These are phyloP conservation scores for Paecilomyces formosus DNA, from an alignment of 2,329 filamentous ascomycete species.

Conservation along the genomic window DNA sequence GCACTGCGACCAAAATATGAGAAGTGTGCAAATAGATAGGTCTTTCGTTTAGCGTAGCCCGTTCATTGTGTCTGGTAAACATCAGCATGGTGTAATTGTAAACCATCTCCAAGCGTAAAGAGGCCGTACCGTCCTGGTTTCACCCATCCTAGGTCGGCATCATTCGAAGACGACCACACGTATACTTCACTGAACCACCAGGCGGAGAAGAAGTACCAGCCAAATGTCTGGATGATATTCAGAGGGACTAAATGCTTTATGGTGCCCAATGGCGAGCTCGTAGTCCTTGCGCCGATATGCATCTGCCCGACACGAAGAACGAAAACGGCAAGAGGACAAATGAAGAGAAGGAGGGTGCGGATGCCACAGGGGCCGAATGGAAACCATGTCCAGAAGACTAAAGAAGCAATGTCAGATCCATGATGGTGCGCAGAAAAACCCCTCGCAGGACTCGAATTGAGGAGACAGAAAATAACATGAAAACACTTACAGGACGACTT, in stretches of 20 bases:
- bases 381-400: slow-evolving; percentile 81
- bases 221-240: slow-evolving; percentile 60
- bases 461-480: neutral
- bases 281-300: slow-evolving; percentile 66
- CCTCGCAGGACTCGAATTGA: neutral
- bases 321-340: slow-evolving; percentile 69
- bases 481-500: slow-evolving; percentile 59
- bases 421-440: neutral
- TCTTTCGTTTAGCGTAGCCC: slow-evolving; percentile 74
- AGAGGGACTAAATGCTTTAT: slow-evolving; percentile 52
- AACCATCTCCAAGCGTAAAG: neutral
- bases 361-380: slow-evolving; percentile 69
- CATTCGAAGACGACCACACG: slow-evolving; percentile 59
- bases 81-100: slow-evolving; percentile 3
- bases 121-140: slow-evolving; percentile 56
- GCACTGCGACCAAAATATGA: slow-evolving; percentile 59
- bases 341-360: slow-evolving; percentile 67
- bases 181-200: slow-evolving; percentile 75
- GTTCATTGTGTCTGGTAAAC: slow-evolving; percentile 47
- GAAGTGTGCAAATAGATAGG: slow-evolving; percentile 71
- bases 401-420: neutral
- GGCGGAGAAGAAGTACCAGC: slow-evolving; percentile 71
- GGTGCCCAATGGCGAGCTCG: slow-evolving; percentile 59
- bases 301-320: slow-evolving; percentile 79
- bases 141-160: slow-evolving; percentile 63